These are phyloP conservation scores for Curvularia hawaiiensis DNA, from an alignment of 2,329 filamentous ascomycete species.

Conservation along the genomic window DNA sequence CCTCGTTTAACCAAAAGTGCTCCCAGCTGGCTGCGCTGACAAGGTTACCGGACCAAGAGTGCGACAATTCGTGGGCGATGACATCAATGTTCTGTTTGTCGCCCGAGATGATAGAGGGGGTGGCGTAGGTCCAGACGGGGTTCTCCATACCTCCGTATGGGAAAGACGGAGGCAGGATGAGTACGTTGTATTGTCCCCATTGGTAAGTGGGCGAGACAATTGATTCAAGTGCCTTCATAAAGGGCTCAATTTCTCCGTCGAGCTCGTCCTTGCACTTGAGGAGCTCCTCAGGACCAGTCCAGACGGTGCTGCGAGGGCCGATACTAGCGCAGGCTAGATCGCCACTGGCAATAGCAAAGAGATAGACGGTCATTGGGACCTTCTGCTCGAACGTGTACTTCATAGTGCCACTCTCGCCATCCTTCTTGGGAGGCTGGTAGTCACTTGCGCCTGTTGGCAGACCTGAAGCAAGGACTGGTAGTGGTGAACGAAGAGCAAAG, in stretches of 20 bases:
- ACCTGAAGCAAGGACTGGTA: conserved; percentile 92
- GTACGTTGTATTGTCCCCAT: conserved; percentile 94
- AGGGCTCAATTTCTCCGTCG: conserved; percentile 87
- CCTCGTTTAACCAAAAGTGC: conserved; percentile 74
- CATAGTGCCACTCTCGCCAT: conserved; percentile 60
- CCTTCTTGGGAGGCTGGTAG: conserved; percentile 54
- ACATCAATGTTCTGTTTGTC: conserved; percentile 87
- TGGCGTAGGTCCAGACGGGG: conserved; percentile 92
- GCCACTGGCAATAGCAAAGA: conserved; percentile 87
- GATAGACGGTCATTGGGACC: conserved; percentile 90
- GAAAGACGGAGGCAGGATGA: conserved; percentile 84
- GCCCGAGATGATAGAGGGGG: conserved; percentile 90
- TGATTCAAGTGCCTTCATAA: conserved; percentile 82
- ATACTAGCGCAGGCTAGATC: conserved; percentile 87
- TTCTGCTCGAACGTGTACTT: conserved; percentile 87
- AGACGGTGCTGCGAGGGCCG: conserved; percentile 82
- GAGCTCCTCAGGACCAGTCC: conserved; percentile 86
- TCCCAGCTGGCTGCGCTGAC: conserved; percentile 82
- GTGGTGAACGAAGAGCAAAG: conserved; percentile 83
- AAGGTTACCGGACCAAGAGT: conserved; percentile 88
- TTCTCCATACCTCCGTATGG: conserved; percentile 75
- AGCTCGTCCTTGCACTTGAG: conserved; percentile 87
- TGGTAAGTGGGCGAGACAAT: conserved; percentile 79
- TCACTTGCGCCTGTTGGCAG: conserved; percentile 63
- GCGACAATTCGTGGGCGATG: conserved; percentile 81